These are phyloP conservation scores for Blumeria hordei DNA, from an alignment of 2,329 filamentous ascomycete species.

Conservation along the genomic window DNA sequence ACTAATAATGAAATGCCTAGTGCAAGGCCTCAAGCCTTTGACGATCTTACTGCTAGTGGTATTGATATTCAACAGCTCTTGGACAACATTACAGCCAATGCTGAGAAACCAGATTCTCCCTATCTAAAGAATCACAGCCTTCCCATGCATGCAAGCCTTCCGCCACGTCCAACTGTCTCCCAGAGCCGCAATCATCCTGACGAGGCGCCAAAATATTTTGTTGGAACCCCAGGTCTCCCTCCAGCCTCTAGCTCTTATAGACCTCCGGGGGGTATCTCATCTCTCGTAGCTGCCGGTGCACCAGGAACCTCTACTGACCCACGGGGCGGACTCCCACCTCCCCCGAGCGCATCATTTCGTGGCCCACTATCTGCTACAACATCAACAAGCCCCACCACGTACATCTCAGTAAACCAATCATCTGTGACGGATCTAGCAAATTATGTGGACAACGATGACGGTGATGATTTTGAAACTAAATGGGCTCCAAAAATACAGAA, in stretches of 20 bases:
- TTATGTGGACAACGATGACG: conserved; percentile 9
- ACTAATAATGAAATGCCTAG: not conserved
- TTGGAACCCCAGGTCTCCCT: conserved; percentile 10
- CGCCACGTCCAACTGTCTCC: conserved; percentile 15
- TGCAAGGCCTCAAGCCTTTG: conserved; percentile 7
- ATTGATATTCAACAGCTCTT: conserved; percentile 17
- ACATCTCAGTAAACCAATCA: conserved; percentile 7
- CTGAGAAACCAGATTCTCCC: conserved; percentile 11
- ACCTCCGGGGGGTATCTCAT: conserved; percentile 11
- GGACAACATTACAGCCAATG: conserved; percentile 17
- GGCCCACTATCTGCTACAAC: conserved; percentile 7
- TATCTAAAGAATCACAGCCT: conserved; percentile 10
- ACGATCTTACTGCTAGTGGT: conserved; percentile 12
- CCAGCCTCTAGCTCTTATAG: conserved; percentile 12
- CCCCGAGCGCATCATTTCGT: conserved; percentile 14
- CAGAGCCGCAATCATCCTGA: conserved; percentile 10
- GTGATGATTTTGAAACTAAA: conserved; percentile 13
- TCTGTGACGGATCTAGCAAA: conserved; percentile 6
- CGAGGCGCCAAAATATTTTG: conserved; percentile 14
- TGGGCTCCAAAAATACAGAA: conserved; percentile 30
- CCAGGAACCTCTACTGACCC: conserved; percentile 15
- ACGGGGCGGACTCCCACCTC: conserved; percentile 14
- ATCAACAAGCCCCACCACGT: conserved; percentile 8
- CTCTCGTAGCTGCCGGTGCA: conserved; percentile 14
- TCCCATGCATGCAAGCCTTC: conserved; percentile 15